Base-by-base conservation (phyloP, 768 basidiomycete genomes). In the Vararia minispora region DNA sequence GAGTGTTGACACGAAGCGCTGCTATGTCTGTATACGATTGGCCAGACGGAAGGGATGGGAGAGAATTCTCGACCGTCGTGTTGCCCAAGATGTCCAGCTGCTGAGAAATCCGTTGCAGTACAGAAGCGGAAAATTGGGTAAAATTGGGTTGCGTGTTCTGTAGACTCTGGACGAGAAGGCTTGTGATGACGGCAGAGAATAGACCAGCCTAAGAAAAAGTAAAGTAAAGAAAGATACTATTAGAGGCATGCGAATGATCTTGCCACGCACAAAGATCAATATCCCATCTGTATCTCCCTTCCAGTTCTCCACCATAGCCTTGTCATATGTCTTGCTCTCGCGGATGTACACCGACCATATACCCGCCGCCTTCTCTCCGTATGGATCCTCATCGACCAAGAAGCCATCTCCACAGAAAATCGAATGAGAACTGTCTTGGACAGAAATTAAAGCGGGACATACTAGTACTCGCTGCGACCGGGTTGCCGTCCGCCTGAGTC, bases 191-290 rank as follows among this genome's bases (percentile, higher is more conserved):
- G 2, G 46, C 49, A 16, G 52, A 49, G 36, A 53, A 50, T 1
- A 53, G 42, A 28, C 52, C 51, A 1, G 52, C 47, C 52, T 53
- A 22, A 8, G 36, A 11, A 5, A n/a, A 14, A 11, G 20, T n/a
- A 10, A 6, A 3, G 13, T n/a, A n/a, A n/a, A n/a, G 23, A 18
- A 46, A 4, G 22, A 2, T 21, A 12, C 21, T 12, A 3, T 13
- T 22, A 3, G 8, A 18, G 17, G 16, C 12, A 11, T 2, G 14
- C 16, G 0, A 6, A 22, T 11, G n/a, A 10, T 10, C n/a, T n/a
- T n/a, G 5, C 24, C 3, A 38, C 46, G 24, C 38, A 47, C 43
- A 33, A 45, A 44, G 12, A 45, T 44, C 6, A 47, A 25, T 26
- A 47, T 27, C 9, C 43, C 35, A 8, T 37, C 28, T 11, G 36